Conservation (phyloP, 768 basidiomycete genomes). For the Lepiota subincarnata region DNA sequence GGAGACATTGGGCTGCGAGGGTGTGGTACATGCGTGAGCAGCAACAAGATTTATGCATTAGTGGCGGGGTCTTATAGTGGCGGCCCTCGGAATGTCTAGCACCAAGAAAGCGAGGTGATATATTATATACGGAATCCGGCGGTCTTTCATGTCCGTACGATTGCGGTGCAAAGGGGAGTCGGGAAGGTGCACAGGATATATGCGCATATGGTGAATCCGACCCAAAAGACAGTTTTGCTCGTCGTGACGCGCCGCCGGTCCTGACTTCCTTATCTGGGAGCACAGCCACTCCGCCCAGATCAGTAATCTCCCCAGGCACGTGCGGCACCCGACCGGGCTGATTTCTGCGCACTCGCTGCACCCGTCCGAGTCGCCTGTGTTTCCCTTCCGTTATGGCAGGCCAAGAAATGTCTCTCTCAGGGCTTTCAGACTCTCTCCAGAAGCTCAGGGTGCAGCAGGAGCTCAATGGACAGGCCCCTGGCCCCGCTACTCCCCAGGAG, state of each 20-base stretch:
- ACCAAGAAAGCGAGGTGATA: constrained; percentile 23
- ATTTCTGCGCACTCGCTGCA: too few species aligned
- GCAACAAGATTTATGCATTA: constrained; percentile 30
- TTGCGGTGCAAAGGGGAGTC: constrained; percentile 33
- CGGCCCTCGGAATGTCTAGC: constrained; percentile 18
- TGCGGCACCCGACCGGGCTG: too few species aligned
- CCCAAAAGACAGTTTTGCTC: constrained; percentile 27
- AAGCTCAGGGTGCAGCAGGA: constrained; percentile 38
- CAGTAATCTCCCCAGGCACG: constrained; percentile 1
- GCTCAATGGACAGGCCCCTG: constrained; percentile 5
- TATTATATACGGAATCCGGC: constrained; percentile 45
- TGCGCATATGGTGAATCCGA: constrained; percentile 43
- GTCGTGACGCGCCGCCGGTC: constrained; percentile 1
- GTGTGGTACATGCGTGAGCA: constrained; percentile 36
- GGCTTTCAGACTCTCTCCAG: constrained; percentile 43
- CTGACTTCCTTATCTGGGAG: neutral
- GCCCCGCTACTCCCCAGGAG: constrained; percentile 9
- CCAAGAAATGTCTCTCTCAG: constrained; percentile 14
- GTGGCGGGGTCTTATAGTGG: constrained; percentile 24
- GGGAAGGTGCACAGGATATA: constrained; percentile 33
- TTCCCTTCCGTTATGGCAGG: neutral
- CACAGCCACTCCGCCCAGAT: constrained; percentile 10
- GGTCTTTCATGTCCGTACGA: constrained; percentile 43
- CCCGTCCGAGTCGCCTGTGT: too few species aligned
- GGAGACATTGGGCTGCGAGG: constrained; percentile 30